Evolutionary conservation across 768 basidiomycete genomes (phyloP).

Genomic region (Cystobasidiopsis lactophilus): DNA sequence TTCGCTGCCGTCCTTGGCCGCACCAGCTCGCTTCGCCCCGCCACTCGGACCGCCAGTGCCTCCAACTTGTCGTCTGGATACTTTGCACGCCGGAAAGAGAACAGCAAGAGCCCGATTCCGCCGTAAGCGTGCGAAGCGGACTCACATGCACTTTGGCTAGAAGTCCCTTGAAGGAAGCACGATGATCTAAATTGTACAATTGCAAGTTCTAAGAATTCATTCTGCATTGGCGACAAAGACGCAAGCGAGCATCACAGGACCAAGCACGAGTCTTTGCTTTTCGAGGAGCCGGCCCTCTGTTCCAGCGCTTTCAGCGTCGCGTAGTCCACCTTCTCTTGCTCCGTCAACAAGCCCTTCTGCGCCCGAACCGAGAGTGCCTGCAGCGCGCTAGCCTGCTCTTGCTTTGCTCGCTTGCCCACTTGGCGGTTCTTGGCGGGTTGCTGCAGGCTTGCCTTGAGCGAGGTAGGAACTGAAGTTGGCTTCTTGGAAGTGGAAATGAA

Average conservation of each 20-base stretch:
- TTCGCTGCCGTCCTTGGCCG: neutral
- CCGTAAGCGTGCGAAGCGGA: too few relatives aligned
- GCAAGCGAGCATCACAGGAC: too few relatives aligned
- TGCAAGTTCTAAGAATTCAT: too few relatives aligned
- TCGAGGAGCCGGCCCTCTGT: neutral
- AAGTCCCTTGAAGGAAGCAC: too few relatives aligned
- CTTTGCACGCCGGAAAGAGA: neutral
- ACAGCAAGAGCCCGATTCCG: too few relatives aligned
- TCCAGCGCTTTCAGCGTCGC: constrained; percentile 11
- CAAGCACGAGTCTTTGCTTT: neutral
- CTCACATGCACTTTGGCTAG: too few relatives aligned
- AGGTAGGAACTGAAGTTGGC: too few relatives aligned
- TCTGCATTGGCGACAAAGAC: too few relatives aligned
- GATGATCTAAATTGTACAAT: too few relatives aligned
- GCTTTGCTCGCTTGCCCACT: constrained; percentile 8
- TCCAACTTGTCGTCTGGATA: neutral
- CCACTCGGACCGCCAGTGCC: neutral
- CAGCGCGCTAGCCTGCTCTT: constrained; percentile 6
- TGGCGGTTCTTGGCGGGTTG: neutral
- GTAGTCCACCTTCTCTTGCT: constrained; percentile 13
- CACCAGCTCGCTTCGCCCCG: neutral
- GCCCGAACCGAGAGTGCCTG: constrained; percentile 14
- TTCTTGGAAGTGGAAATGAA: neutral
- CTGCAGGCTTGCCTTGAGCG: neutral
- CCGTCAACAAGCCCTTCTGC: constrained; percentile 15